phyloP scores from a whole-genome alignment of 2,329 filamentous ascomycete genomes.

The Trichoderma koningii region DNA sequence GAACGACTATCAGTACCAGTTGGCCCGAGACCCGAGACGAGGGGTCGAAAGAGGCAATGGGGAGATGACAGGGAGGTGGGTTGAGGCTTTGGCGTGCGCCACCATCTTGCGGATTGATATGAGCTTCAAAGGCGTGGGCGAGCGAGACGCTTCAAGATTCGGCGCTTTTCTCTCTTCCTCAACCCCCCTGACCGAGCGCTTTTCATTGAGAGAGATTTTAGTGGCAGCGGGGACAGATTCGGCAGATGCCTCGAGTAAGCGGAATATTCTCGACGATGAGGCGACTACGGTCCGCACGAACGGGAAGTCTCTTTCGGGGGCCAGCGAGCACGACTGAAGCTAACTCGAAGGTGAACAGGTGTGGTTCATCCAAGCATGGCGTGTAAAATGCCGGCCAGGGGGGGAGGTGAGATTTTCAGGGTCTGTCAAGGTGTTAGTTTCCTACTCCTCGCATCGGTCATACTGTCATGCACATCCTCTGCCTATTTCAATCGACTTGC shows the following conservation, averaged over 20 bases:
- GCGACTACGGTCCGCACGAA: neutral
- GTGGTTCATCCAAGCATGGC: neutral
- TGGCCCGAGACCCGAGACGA: constrained; percentile 10
- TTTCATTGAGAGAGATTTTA: neutral
- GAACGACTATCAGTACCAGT: neutral
- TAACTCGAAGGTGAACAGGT: neutral
- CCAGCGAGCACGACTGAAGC: neutral
- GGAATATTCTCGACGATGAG: constrained; percentile 8
- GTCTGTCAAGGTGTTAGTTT: constrained; percentile 1
- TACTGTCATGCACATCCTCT: neutral
- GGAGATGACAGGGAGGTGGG: constrained; percentile 20
- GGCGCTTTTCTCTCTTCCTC: neutral
- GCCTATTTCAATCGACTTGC: neutral
- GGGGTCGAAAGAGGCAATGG: constrained; percentile 7
- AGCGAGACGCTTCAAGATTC: constrained; percentile 10
- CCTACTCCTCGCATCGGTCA: neutral
- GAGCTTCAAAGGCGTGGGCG: constrained; percentile 2
- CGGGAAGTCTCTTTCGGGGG: neutral
- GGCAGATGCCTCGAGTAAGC: constrained; percentile 20
- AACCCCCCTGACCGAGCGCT: neutral
- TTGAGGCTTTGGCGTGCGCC: neutral
- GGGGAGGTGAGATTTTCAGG: constrained; percentile 23
- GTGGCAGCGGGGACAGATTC: constrained; percentile 20
- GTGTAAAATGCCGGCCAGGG: neutral
- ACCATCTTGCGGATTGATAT: constrained; percentile 3